Percentiles rank a stretch among this genome's conserved stretches.
phyloP scores from a whole-genome alignment of 805 yeast genomes.

The Candida nitratophila region DNA sequence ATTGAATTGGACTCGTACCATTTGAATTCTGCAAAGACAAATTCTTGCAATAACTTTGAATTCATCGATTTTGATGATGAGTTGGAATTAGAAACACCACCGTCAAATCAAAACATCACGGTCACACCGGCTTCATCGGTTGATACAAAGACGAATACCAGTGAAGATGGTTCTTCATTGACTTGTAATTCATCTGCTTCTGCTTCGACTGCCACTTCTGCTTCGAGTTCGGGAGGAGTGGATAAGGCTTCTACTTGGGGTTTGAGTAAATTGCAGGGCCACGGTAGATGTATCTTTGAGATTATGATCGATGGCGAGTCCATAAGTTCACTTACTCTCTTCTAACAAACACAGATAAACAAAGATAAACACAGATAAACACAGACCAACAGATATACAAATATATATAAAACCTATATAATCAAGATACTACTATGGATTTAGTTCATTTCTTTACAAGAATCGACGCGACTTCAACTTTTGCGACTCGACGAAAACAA shows the following conservation, averaged over 20 bases:
- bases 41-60: slow-evolving; percentile 18
- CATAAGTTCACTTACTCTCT: slow-evolving; percentile 23
- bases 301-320: slow-evolving; percentile 21
- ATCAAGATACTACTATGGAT: too few species aligned
- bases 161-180: neutral
- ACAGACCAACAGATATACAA: too few species aligned
- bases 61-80: slow-evolving; percentile 22
- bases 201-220: neutral
- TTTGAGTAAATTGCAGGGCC: slow-evolving; percentile 21
- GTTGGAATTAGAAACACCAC: neutral
- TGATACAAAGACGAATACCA: too few species aligned
- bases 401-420: too few species aligned
- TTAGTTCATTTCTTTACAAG: too few species aligned
- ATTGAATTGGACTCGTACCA: slow-evolving; percentile 4
- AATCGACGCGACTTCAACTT: too few species aligned
- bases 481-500: too few species aligned
- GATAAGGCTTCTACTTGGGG: slow-evolving; percentile 19
- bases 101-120: slow-evolving; percentile 8
- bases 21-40: neutral
- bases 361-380: neutral
- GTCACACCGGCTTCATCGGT: neutral
- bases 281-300: slow-evolving; percentile 22
- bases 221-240: too few species aligned
- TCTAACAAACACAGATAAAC: slow-evolving; percentile 3
- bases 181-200: neutral